These are phyloP conservation scores for Allium fistulosum DNA, from an alignment of 106 monocot genomes.

Conservation along the genomic window DNA sequence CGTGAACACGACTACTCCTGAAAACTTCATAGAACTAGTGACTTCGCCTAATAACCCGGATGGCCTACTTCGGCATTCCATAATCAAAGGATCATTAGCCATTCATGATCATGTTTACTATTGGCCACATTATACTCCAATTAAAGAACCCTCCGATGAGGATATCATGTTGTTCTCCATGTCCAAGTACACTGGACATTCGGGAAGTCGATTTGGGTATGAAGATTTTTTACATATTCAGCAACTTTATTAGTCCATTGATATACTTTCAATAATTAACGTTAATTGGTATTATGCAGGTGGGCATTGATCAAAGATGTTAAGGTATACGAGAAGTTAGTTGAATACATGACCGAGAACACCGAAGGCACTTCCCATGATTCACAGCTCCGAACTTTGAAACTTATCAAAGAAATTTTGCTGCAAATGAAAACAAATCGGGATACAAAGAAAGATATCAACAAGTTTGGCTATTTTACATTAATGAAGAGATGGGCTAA, in stretches of 20 bases:
- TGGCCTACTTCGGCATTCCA: conserved; percentile 16
- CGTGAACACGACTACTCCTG: conserved; percentile 11
- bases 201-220: conserved; percentile 24
- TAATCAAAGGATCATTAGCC: conserved; percentile 35
- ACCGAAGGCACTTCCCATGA: conserved; percentile 50
- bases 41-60: conserved; percentile 16
- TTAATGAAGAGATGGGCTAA: conserved; percentile 42
- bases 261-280: neutral
- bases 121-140: conserved; percentile 74
- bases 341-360: conserved; percentile 9
- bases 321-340: conserved; percentile 26
- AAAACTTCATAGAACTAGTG: conserved; percentile 62
- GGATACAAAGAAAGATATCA: conserved; percentile 37
- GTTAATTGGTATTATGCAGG: conserved; percentile 13
- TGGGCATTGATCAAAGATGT: conserved; percentile 68
- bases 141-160: conserved; percentile 49
- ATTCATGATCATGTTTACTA: conserved; percentile 70
- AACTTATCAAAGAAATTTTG: conserved; percentile 51
- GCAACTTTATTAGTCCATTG: no score
- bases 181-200: no score
- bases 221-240: no score
- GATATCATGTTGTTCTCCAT: conserved; percentile 44
- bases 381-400: conserved; percentile 51
- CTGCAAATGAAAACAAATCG: conserved; percentile 11
- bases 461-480: conserved; percentile 34